Conservation (phyloP, 225 moss, liverwort and hornwort genomes). For the Pseudoscleropodium purum region DNA sequence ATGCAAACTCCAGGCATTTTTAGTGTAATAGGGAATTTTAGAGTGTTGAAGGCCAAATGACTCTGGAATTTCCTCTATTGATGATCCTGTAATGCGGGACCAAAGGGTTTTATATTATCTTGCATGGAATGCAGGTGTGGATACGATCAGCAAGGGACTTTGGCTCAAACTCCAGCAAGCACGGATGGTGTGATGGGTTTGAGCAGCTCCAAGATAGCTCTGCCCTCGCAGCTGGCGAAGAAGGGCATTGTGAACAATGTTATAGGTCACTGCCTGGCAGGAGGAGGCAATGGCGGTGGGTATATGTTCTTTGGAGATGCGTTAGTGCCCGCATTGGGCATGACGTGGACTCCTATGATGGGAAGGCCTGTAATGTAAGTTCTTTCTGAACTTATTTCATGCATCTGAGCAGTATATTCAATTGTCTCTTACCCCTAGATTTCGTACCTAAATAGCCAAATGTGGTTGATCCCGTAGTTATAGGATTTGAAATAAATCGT, state of each 20-base stretch:
- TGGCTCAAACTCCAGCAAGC: conserved; percentile 60
- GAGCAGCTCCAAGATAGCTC: conserved; percentile 54
- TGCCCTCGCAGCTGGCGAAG: conserved; percentile 71
- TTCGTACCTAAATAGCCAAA: background rate
- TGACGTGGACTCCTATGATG: conserved; percentile 73
- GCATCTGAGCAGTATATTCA: background rate
- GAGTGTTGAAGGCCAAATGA: background rate
- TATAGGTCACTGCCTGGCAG: conserved; percentile 75
- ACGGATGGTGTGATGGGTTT: conserved; percentile 87
- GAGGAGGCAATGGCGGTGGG: conserved; percentile 62
- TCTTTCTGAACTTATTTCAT: background rate
- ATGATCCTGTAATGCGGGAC: background rate
- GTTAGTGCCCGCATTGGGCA: conserved; percentile 73
- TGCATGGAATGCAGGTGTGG: conserved; percentile 56
- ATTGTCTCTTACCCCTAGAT: background rate
- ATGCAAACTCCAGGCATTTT: background rate
- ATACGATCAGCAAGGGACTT: conserved; percentile 78
- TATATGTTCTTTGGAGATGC: conserved; percentile 82
- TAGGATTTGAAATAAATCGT: background rate
- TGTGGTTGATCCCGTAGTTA: background rate
- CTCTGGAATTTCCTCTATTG: background rate
- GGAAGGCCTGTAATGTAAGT: conserved; percentile 10
- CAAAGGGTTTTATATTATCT: background rate
- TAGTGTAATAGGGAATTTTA: background rate
- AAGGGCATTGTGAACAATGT: conserved; percentile 66